These are phyloP conservation scores for Ocimum tenuiflorum DNA, from an alignment of 257 asterid genomes.

Conservation along the genomic window DNA sequence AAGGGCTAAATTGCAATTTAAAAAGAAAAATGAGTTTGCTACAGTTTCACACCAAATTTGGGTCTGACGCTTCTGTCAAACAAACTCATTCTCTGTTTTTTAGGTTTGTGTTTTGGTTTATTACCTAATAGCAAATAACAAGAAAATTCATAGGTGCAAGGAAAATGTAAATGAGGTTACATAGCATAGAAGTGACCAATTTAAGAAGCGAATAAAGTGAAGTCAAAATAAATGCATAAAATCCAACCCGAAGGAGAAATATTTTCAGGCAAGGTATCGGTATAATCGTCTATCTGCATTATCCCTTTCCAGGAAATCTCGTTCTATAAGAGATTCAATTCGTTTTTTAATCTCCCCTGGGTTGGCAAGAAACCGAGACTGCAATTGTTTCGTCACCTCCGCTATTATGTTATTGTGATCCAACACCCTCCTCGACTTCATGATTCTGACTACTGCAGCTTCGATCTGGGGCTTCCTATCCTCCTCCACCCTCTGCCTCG, in stretches of 20 bases:
- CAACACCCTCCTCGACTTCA: conserved; percentile 77
- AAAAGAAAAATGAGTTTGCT: too few relatives aligned
- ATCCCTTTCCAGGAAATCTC: conserved; percentile 88
- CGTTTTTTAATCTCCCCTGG: conserved; percentile 81
- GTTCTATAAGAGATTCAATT: conserved; percentile 72
- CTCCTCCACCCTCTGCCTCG: conserved; percentile 88
- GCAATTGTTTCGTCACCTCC: conserved; percentile 81
- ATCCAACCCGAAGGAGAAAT: conserved; percentile 1
- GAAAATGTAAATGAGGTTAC: neutral
- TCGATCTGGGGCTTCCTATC: conserved; percentile 90
- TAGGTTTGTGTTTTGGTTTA: too few relatives aligned
- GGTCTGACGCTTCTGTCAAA: too few relatives aligned
- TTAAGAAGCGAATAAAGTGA: neutral
- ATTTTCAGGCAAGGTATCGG: conserved; percentile 54
- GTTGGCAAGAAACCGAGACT: conserved; percentile 71
- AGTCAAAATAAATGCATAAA: conserved; percentile 12
- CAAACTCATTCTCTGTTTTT: too few relatives aligned
- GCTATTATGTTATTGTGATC: conserved; percentile 82
- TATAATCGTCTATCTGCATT: conserved; percentile 54
- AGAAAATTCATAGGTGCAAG: too few relatives aligned
- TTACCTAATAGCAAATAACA: too few relatives aligned
- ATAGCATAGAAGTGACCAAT: neutral
- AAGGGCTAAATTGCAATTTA: too few relatives aligned
- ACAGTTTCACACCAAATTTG: too few relatives aligned
- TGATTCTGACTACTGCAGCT: conserved; percentile 80